Evolutionary conservation across 2,329 filamentous ascomycete genomes (phyloP).

Genomic region (Clonostachys solani): DNA sequence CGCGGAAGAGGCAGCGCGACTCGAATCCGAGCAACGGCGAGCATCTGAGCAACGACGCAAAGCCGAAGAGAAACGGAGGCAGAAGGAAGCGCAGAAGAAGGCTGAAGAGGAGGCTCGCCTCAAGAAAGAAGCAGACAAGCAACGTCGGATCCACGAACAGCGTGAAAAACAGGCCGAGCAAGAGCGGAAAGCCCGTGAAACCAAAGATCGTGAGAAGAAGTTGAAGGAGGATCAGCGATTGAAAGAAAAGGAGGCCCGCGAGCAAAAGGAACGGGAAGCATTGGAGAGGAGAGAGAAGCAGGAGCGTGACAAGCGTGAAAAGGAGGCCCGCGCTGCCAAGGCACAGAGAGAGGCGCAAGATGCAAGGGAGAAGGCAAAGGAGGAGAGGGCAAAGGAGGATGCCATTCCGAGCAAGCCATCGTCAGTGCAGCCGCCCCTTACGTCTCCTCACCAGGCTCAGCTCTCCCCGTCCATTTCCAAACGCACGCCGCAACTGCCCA

Average conservation of each 20-base stretch:
- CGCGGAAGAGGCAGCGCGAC: constrained; percentile 74
- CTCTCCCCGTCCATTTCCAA: constrained; percentile 9
- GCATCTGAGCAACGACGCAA: constrained; percentile 76
- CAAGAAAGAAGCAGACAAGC: constrained; percentile 80
- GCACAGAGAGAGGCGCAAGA: constrained; percentile 55
- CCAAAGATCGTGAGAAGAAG: constrained; percentile 71
- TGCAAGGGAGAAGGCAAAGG: constrained; percentile 62
- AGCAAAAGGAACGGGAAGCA: constrained; percentile 66
- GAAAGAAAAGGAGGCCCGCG: constrained; percentile 73
- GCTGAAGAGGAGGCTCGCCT: constrained; percentile 84
- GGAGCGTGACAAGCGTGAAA: constrained; percentile 58
- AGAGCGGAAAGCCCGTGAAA: constrained; percentile 70
- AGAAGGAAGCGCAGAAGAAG: constrained; percentile 86
- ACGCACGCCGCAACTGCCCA: constrained; percentile 26
- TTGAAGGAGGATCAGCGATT: constrained; percentile 78
- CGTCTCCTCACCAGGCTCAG: constrained; percentile 25
- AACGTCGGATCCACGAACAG: constrained; percentile 75
- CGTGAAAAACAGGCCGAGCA: constrained; percentile 79
- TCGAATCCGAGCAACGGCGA: constrained; percentile 73
- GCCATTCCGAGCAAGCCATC: not conserved
- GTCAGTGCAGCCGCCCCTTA: constrained; percentile 12
- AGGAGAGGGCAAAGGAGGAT: constrained; percentile 38
- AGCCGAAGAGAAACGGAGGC: constrained; percentile 86
- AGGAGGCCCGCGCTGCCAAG: constrained; percentile 50
- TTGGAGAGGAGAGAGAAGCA: constrained; percentile 59